A percentile compares a stretch with the other conserved stretches of the same genome.
phyloP scores from a whole-genome alignment of 2,329 filamentous ascomycete genomes.

The Cercospora berteroae region DNA sequence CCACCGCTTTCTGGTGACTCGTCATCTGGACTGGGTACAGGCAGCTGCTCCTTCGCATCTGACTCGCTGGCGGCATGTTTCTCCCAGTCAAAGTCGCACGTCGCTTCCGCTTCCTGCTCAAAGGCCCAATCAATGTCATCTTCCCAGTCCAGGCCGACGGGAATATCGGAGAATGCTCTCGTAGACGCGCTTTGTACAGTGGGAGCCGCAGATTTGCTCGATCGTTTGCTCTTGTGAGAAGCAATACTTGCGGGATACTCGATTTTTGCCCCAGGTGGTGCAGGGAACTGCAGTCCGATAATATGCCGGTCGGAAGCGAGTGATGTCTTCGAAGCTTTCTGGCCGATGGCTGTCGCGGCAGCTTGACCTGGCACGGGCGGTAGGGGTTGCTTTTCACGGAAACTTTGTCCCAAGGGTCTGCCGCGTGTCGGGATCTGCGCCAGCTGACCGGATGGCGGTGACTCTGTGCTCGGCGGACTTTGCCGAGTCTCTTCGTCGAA shows the following conservation, averaged over 20 bases:
- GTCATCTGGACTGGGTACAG: constrained; percentile 19
- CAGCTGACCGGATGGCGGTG: neutral
- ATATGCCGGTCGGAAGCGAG: constrained; percentile 13
- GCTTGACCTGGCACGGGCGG: constrained; percentile 14
- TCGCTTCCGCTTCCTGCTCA: constrained; percentile 59
- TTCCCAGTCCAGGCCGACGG: constrained; percentile 54
- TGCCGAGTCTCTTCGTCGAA: constrained; percentile 1
- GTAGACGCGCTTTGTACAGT: constrained; percentile 14
- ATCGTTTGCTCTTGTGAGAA: constrained; percentile 17
- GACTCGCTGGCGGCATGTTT: constrained; percentile 6
- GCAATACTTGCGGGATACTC: constrained; percentile 13
- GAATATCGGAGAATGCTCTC: constrained; percentile 22
- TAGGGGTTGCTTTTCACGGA: constrained; percentile 20
- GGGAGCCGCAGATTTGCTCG: constrained; percentile 17
- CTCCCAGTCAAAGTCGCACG: constrained; percentile 61
- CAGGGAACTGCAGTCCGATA: constrained; percentile 14
- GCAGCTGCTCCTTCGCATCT: constrained; percentile 12
- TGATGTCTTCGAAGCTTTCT: constrained; percentile 16
- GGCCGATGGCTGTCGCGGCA: constrained; percentile 6
- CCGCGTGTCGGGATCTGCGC: constrained; percentile 6
- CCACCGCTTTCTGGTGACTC: constrained; percentile 12
- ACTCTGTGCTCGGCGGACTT: constrained; percentile 4
- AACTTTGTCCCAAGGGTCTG: constrained; percentile 16
- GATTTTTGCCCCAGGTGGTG: constrained; percentile 10
- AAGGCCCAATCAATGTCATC: constrained; percentile 64